A percentile compares a stretch with the other conserved stretches of the same genome.
Evolutionary conservation across 23 red algal genomes (phyloP).

Genomic region (Gracilaria caudata): DNA sequence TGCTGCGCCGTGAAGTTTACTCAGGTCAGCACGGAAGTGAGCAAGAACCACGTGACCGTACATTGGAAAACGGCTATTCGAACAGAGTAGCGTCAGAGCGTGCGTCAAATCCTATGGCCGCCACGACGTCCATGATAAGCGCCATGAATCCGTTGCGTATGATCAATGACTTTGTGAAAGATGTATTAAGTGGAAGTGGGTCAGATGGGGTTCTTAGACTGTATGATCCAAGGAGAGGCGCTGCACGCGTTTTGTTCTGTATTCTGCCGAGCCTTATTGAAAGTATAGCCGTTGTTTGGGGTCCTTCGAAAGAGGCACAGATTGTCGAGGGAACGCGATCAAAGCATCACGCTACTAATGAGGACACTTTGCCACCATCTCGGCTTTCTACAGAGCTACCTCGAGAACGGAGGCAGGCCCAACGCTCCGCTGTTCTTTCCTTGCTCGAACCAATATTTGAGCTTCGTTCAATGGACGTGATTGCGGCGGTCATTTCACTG

Average conservation of each 20-base stretch:
- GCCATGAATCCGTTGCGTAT: slow-evolving; percentile 72
- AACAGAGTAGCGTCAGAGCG: neutral
- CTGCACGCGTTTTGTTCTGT: slow-evolving; percentile 46
- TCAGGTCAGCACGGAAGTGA: neutral
- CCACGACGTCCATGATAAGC: slow-evolving; percentile 58
- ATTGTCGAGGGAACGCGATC: neutral
- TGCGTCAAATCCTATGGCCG: neutral
- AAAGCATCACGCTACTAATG: slow-evolving; percentile 5
- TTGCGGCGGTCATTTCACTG: slow-evolving; percentile 56
- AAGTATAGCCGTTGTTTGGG: slow-evolving; percentile 53
- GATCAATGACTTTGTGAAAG: slow-evolving; percentile 82
- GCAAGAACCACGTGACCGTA: neutral
- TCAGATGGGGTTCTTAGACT: slow-evolving; percentile 49
- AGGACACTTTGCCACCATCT: slow-evolving; percentile 4
- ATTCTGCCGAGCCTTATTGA: slow-evolving; percentile 35
- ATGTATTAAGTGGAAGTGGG: slow-evolving; percentile 57
- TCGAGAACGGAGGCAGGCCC: slow-evolving; percentile 64
- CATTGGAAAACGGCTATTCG: slow-evolving; percentile 13
- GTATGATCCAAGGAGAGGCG: slow-evolving; percentile 59
- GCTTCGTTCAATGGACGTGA: slow-evolving; percentile 54
- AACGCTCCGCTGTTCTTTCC: slow-evolving; percentile 56
- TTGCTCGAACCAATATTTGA: slow-evolving; percentile 66
- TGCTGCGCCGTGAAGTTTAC: neutral
- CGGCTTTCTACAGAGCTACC: slow-evolving; percentile 65
- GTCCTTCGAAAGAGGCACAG: slow-evolving; percentile 45